These are phyloP conservation scores for Entonaema liquescens DNA, from an alignment of 495 filamentous ascomycete species.

Conservation along the genomic window DNA sequence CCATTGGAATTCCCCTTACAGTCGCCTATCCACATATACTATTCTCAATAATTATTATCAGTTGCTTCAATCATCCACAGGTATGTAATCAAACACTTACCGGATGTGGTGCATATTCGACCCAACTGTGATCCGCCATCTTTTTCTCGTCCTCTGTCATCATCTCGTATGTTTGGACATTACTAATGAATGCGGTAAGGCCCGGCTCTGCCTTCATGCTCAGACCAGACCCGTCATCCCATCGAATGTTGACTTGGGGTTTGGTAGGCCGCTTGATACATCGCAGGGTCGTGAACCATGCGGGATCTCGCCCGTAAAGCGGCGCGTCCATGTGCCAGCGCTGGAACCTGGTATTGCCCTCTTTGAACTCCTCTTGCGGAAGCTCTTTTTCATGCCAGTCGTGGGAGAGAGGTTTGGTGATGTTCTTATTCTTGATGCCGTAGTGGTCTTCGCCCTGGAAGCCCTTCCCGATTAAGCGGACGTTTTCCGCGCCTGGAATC, in stretches of 20 bases:
- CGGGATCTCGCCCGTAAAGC: slow-evolving; percentile 54
- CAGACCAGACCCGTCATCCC: slow-evolving; percentile 51
- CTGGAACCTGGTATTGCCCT: slow-evolving; percentile 52
- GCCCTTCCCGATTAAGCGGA: slow-evolving; percentile 54
- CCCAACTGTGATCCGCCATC: slow-evolving; percentile 53
- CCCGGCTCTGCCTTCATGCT: slow-evolving; percentile 46
- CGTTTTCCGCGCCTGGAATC: slow-evolving; percentile 55
- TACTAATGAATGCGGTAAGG: slow-evolving; percentile 46
- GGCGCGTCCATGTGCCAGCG: slow-evolving; percentile 57
- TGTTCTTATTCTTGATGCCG: slow-evolving; percentile 51
- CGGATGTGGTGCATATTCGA: slow-evolving; percentile 55
- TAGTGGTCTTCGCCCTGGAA: slow-evolving; percentile 55
- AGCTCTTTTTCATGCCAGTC: slow-evolving; percentile 49
- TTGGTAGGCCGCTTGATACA: slow-evolving; percentile 47
- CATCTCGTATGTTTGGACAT: slow-evolving; percentile 49
- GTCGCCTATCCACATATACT: slow-evolving; percentile 51
- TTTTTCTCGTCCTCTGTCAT: slow-evolving; percentile 50
- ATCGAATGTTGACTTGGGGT: slow-evolving; percentile 49
- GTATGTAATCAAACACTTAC: slow-evolving; percentile 18
- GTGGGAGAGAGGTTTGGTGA: slow-evolving; percentile 47
- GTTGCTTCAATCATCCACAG: not conserved
- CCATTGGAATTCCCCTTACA: slow-evolving; percentile 51
- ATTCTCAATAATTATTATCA: not conserved
- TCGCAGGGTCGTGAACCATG: slow-evolving; percentile 55
- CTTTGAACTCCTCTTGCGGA: slow-evolving; percentile 41